Conservation (phyloP, 345 rosid genomes). For the Toxicodendron radicans region DNA sequence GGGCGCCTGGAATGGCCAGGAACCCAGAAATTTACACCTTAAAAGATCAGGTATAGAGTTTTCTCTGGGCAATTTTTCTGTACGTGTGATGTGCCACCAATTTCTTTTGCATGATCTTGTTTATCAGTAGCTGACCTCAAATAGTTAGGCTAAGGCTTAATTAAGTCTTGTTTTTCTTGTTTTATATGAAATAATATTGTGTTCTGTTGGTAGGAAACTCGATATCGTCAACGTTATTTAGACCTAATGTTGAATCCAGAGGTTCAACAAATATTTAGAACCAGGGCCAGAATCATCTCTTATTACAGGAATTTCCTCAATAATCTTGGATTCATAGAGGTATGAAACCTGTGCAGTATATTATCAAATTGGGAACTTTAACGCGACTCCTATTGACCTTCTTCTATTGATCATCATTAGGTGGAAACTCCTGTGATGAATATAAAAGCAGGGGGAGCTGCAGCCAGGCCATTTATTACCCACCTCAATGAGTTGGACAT, state of each 20-base stretch:
- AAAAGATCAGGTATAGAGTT: conserved; percentile 77
- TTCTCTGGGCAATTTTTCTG: neutral
- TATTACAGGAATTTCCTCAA: conserved; percentile 73
- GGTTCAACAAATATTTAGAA: conserved; percentile 70
- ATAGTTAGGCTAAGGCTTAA: too few relatives aligned
- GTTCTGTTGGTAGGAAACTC: conserved; percentile 59
- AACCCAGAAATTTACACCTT: conserved; percentile 82
- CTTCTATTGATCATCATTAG: conserved; percentile 28
- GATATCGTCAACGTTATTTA: conserved; percentile 91
- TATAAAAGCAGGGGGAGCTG: conserved; percentile 97
- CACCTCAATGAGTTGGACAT: conserved; percentile 89
- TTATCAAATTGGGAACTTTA: neutral
- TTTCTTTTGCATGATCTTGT: neutral
- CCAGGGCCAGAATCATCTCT: conserved; percentile 60
- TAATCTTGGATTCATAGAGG: conserved; percentile 73
- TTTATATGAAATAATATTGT: neutral
- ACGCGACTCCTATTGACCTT: neutral
- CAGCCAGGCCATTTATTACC: conserved; percentile 92
- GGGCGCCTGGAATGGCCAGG: conserved; percentile 75
- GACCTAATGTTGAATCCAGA: conserved; percentile 83
- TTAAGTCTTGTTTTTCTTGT: neutral
- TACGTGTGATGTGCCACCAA: neutral
- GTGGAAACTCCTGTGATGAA: conserved; percentile 99
- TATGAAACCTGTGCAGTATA: conserved; percentile 15
- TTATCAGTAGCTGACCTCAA: neutral